Conservation (phyloP, 805 yeast species). For the Zygotorulaspora danielsina region DNA sequence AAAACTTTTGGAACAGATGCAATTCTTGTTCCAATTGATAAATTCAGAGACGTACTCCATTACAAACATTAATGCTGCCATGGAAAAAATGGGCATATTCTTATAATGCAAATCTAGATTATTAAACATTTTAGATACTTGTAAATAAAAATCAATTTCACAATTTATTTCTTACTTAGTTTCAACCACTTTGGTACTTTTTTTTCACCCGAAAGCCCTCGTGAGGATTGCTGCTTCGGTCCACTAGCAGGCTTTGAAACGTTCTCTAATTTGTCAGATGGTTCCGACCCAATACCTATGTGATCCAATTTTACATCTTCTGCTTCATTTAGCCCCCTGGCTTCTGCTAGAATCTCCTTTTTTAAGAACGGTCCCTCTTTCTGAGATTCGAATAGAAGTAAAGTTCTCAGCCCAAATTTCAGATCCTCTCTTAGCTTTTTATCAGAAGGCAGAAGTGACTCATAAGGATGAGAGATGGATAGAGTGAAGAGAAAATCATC, state of each 20-base stretch:
- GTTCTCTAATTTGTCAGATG: conserved; percentile 12
- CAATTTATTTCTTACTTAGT: conserved; percentile 35
- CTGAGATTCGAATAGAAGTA: conserved; percentile 38
- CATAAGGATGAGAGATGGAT: conserved; percentile 47
- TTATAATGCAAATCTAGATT: too few species aligned
- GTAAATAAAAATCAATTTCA: not conserved
- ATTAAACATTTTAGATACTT: not conserved
- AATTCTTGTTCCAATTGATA: conserved; percentile 13
- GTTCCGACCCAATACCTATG: not conserved
- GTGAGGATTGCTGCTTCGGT: conserved; percentile 30
- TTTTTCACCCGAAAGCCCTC: conserved; percentile 16
- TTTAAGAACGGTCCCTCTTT: conserved; percentile 31
- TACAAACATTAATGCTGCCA: conserved; percentile 13
- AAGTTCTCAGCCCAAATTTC: conserved; percentile 45
- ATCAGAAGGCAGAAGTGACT: conserved; percentile 31
- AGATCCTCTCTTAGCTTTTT: conserved; percentile 37
- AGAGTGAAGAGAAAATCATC: conserved; percentile 38
- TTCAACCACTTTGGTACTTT: conserved; percentile 42
- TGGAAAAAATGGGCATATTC: conserved; percentile 16
- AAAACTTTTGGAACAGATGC: conserved; percentile 12
- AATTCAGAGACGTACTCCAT: conserved; percentile 18
- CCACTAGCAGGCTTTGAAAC: conserved; percentile 31
- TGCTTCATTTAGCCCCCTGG: conserved; percentile 35
- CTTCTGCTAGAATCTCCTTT: conserved; percentile 28
- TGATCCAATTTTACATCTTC: conserved; percentile 21